Evolutionary conservation across 1,284 basidiomycete genomes (phyloP).

Genomic region (Tylopilus microsporus): DNA sequence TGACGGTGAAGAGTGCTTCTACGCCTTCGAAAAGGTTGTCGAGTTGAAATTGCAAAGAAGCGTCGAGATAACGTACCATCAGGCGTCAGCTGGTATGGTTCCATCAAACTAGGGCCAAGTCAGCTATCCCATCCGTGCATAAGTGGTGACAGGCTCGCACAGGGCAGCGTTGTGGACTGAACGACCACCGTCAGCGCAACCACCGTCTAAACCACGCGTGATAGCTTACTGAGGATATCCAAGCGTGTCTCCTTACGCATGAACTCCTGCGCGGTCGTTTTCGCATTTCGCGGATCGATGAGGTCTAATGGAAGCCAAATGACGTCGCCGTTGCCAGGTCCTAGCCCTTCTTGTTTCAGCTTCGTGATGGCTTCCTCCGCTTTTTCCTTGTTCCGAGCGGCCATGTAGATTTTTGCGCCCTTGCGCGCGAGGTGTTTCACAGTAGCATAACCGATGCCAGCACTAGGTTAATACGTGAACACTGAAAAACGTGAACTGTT

Average conservation of each 20-base stretch:
- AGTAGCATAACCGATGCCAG: constrained; percentile 44
- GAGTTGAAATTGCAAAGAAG: background rate
- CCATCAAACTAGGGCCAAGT: constrained; percentile 12
- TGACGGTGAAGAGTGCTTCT: constrained; percentile 39
- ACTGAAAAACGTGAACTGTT: too few relatives aligned
- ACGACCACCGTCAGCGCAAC: background rate
- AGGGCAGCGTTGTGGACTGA: constrained; percentile 52
- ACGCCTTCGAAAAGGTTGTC: constrained; percentile 29
- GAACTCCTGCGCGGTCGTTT: constrained; percentile 44
- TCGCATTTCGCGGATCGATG: constrained; percentile 38
- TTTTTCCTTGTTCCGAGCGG: constrained; percentile 36
- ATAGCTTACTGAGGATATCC: constrained; percentile 47
- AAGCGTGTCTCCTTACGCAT: constrained; percentile 44
- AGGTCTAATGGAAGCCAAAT: constrained; percentile 47
- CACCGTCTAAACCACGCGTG: background rate
- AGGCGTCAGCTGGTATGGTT: constrained; percentile 24
- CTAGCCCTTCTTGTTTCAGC: constrained; percentile 36
- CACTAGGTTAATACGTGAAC: background rate
- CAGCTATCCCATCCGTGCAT: background rate
- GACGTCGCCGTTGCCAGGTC: constrained; percentile 37
- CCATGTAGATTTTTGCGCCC: constrained; percentile 46
- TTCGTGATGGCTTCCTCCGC: constrained; percentile 38
- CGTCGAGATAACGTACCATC: constrained; percentile 30
- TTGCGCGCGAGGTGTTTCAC: constrained; percentile 41
- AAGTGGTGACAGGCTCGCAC: constrained; percentile 27